Evolutionary conservation across 495 filamentous ascomycete genomes (phyloP).

Genomic region (Xylaria acuta): DNA sequence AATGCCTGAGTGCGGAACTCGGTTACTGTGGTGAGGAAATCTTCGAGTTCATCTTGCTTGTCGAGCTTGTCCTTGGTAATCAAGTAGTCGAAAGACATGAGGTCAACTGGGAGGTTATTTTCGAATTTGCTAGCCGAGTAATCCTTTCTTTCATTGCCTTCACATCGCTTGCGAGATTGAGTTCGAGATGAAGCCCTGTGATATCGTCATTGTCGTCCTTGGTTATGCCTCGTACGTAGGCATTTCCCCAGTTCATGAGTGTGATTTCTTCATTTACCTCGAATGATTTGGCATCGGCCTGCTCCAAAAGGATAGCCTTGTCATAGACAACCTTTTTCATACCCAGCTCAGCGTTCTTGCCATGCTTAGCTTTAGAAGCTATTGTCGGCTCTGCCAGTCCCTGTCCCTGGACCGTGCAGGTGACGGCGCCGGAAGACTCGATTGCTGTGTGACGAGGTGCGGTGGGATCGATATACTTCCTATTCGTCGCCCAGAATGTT

Average conservation of each 20-base stretch:
- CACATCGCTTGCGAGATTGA: slow-evolving; percentile 80
- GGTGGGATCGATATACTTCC: slow-evolving; percentile 83
- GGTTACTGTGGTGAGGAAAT: slow-evolving; percentile 72
- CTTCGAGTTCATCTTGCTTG: slow-evolving; percentile 73
- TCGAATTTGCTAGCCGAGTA: slow-evolving; percentile 74
- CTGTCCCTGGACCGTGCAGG: slow-evolving; percentile 30
- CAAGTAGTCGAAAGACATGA: slow-evolving; percentile 80
- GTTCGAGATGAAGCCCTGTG: slow-evolving; percentile 70
- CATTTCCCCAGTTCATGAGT: slow-evolving; percentile 88
- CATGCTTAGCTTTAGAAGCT: slow-evolving; percentile 76
- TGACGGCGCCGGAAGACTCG: slow-evolving; percentile 44
- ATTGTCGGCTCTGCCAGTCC: slow-evolving; percentile 41
- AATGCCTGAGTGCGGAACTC: slow-evolving; percentile 68
- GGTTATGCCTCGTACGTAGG: slow-evolving; percentile 73
- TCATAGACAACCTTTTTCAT: slow-evolving; percentile 77
- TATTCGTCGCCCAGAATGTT: slow-evolving; percentile 83
- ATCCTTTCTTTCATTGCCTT: slow-evolving; percentile 84
- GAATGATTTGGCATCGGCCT: slow-evolving; percentile 76
- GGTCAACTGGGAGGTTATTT: slow-evolving; percentile 72
- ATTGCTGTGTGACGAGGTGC: slow-evolving; percentile 78
- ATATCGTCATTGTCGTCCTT: slow-evolving; percentile 56
- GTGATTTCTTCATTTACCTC: slow-evolving; percentile 81
- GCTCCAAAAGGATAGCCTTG: slow-evolving; percentile 70
- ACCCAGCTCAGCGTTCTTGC: slow-evolving; percentile 76
- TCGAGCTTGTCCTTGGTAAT: slow-evolving; percentile 82